Percentiles rank a stretch among this genome's conserved stretches.
phyloP scores from a whole-genome alignment of 768 basidiomycete genomes.

The Pleurotus giganteus region DNA sequence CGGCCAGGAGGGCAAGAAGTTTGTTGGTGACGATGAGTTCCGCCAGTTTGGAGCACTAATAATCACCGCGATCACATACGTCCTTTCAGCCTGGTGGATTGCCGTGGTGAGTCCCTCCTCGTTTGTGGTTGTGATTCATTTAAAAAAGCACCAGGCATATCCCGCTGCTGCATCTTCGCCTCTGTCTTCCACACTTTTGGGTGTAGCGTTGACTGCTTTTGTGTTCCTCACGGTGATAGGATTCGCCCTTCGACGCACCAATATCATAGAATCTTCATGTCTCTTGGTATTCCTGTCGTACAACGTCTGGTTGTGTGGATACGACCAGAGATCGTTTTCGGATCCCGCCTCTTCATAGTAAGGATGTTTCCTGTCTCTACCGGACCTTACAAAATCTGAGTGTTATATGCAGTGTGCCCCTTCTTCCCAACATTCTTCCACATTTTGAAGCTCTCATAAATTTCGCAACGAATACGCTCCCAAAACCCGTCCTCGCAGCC shows the following conservation, averaged over 20 bases:
- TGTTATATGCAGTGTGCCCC: conserved; percentile 53
- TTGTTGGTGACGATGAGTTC: conserved; percentile 67
- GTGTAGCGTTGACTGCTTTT: conserved; percentile 84
- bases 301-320: conserved; percentile 87
- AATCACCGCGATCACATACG: conserved; percentile 75
- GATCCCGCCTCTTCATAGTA: conserved; percentile 79
- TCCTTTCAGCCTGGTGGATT: conserved; percentile 85
- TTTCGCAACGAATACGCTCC: conserved; percentile 82
- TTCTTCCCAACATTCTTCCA: conserved; percentile 76
- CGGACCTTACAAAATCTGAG: too few species aligned
- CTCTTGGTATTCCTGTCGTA: conserved; percentile 88
- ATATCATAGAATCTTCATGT: conserved; percentile 88
- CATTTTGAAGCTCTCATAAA: conserved; percentile 78
- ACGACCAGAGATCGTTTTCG: conserved; percentile 69
- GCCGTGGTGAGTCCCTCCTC: conserved; percentile 54
- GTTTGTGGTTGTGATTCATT: background rate
- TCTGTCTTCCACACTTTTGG: conserved; percentile 84
- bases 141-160: conserved; percentile 54
- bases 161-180: conserved; percentile 81
- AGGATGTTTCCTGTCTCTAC: conserved; percentile 29
- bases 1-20: conserved; percentile 71
- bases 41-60: conserved; percentile 79
- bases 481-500: conserved; percentile 79
- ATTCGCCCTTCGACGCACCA: conserved; percentile 83
- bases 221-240: conserved; percentile 91